These are phyloP conservation scores for Colletotrichum chrysophilum DNA, from an alignment of 2,329 filamentous ascomycete genomes.

Conservation along the genomic window DNA sequence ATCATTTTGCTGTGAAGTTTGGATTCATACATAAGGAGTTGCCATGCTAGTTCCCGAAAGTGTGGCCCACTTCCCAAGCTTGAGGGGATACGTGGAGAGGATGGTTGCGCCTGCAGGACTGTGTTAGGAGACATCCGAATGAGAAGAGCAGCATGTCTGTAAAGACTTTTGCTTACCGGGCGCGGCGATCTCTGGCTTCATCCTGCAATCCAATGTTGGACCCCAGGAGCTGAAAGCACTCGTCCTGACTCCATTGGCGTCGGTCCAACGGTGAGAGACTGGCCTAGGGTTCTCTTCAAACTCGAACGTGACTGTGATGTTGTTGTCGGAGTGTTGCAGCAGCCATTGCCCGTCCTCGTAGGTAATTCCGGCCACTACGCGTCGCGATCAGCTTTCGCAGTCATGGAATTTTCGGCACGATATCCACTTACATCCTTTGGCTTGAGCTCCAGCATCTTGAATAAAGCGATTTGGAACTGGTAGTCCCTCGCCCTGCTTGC, in stretches of 20 bases:
- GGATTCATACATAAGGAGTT: constrained; percentile 36
- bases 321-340: neutral
- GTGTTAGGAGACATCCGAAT: neutral
- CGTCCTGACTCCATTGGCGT: neutral
- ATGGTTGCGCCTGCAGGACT: neutral
- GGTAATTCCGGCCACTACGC: neutral
- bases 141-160: neutral
- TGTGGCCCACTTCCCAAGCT: neutral
- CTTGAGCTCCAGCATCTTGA: neutral
- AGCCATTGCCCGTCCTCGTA: neutral
- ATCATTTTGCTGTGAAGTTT: neutral
- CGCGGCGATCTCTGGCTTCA: neutral
- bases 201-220: neutral
- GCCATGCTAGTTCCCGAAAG: constrained; percentile 52
- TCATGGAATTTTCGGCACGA: neutral
- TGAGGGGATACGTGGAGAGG: neutral
- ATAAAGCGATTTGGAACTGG: neutral
- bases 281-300: neutral
- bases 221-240: neutral
- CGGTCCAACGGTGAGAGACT: neutral
- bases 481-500: neutral
- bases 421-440: neutral
- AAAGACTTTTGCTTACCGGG: neutral
- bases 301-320: neutral
- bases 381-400: neutral